Evolutionary conservation across 441 rosid species (phyloP), one percentile per base, ranked within the genome.

Genomic region (Macaranga tanarius): DNA sequence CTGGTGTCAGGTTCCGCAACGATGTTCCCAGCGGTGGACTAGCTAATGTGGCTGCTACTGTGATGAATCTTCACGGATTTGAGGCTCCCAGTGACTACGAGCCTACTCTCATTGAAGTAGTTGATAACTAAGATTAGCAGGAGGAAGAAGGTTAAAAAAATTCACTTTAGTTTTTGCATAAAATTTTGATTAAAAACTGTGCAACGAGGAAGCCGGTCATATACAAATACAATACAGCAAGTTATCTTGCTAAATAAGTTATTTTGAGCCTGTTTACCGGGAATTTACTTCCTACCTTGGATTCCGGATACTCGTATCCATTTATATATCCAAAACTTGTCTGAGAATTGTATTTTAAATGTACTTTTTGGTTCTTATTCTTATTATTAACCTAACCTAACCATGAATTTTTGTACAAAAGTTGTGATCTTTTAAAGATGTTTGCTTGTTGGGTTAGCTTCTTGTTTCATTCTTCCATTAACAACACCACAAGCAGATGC

Each of bases 11-110:
- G 75, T 89, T 92, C 88, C 88, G 97, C 76, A 76, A 65, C 54
- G 92, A 92, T 79, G 74, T 95, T 22, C 89, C 90, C 0, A 62
- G n/a, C 5, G 95, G 89, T 0, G 99, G 99, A 69, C 98, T 95
- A 7, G 99, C 98, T 12, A 95, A 95, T 75, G 98, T 95, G 42
- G 99, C 98, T 56, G 98, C 99, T 5, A 92, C 99, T 1, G 90
- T 95, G 84, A 91, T 95, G 77, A 95, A 95, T 83, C 97, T 95
- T 58, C 99, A 95, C 63, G 99, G 99, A 62, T 87, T 83, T 42
- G 89, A 83, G 81, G 97, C 98, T 52, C 98, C 98, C 0, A 51
- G 65, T 23, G 99, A 95, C 72, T 95, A 95, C 15, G 98, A 95
- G 86, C 75, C 89, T 7, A 89, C 91, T 56, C 93, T 95, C 25